Percentiles rank a stretch among this genome's conserved stretches.
phyloP scores from a whole-genome alignment of 768 basidiomycete species.

The Pulveroboletus sp. region DNA sequence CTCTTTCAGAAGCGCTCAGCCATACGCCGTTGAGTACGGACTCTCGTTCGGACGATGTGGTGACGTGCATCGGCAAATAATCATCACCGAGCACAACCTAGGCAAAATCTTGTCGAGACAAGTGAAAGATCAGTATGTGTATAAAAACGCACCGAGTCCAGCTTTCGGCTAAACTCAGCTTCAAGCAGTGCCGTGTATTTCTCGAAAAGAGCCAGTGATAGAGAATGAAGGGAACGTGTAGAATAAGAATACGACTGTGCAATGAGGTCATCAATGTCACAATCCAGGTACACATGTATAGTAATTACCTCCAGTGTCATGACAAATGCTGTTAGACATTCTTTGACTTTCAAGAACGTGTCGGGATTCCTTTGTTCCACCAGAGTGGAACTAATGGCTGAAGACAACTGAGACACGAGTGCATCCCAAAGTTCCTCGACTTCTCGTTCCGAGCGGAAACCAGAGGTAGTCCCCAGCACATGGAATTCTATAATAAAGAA shows the following conservation, averaged over 20 bases:
- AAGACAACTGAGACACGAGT: constrained; percentile 67
- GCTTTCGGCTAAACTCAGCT: constrained; percentile 71
- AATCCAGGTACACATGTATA: background rate
- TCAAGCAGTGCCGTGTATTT: constrained; percentile 81
- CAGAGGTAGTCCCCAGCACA: constrained; percentile 82
- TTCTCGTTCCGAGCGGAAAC: constrained; percentile 86
- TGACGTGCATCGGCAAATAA: constrained; percentile 78
- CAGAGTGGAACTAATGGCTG: constrained; percentile 69
- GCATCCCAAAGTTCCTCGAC: constrained; percentile 96
- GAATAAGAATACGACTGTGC: constrained; percentile 81
- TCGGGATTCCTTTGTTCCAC: constrained; percentile 74
- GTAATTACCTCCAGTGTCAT: constrained; percentile 81
- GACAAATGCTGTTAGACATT: constrained; percentile 77
- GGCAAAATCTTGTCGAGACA: background rate
- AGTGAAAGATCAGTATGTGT: background rate
- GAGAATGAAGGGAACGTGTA: constrained; percentile 72
- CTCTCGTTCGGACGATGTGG: constrained; percentile 56
- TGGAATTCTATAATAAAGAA: constrained; percentile 97
- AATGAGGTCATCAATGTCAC: constrained; percentile 5
- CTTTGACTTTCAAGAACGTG: constrained; percentile 77
- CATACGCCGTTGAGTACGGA: constrained; percentile 78
- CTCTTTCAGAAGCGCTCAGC: constrained; percentile 65
- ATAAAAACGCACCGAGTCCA: constrained; percentile 63
- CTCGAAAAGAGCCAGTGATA: constrained; percentile 87
- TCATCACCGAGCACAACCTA: constrained; percentile 87